Conservation (phyloP, 2,329 filamentous ascomycete genomes). For the Fusarium globosum region DNA sequence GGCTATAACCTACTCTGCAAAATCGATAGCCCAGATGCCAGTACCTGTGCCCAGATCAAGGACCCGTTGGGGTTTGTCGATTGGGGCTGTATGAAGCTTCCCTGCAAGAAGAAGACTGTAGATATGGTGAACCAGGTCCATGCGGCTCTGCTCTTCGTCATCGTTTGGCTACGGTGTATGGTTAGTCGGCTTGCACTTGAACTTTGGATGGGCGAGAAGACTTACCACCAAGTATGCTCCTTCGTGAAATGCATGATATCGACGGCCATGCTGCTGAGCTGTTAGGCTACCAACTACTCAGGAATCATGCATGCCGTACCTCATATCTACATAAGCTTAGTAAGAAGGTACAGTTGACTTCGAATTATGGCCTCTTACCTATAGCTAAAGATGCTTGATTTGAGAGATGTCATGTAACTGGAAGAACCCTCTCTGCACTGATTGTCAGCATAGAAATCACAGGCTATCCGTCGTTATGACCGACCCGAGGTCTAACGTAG, state of each 20-base stretch:
- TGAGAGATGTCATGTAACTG: slow-evolving; percentile 21
- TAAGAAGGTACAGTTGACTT: fast-evolving
- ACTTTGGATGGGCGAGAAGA: fast-evolving
- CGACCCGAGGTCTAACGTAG: not conserved
- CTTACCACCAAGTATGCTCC: slow-evolving; percentile 19
- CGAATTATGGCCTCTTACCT: not conserved
- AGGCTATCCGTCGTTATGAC: fast-evolving
- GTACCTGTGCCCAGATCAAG: slow-evolving; percentile 31
- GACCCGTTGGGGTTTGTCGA: slow-evolving; percentile 15
- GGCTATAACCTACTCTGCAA: slow-evolving; percentile 19
- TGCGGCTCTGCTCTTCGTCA: slow-evolving; percentile 27
- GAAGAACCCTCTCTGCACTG: not conserved
- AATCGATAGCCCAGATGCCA: slow-evolving; percentile 35
- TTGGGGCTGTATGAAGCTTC: slow-evolving; percentile 22
- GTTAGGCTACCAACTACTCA: not conserved
- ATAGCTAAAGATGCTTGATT: slow-evolving; percentile 29
- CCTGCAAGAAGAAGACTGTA: slow-evolving; percentile 21
- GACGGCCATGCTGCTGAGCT: slow-evolving; percentile 22
- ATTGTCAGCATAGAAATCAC: not conserved
- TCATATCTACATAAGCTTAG: slow-evolving; percentile 16
- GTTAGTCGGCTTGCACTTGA: fast-evolving
- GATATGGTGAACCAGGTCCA: slow-evolving; percentile 33
- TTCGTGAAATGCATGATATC: slow-evolving; percentile 34
- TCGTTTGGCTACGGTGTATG: slow-evolving; percentile 16
- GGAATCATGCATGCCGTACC: not conserved